These are phyloP conservation scores for Tetrapisispora pingtungensis DNA, from an alignment of 805 yeast species.

Conservation along the genomic window DNA sequence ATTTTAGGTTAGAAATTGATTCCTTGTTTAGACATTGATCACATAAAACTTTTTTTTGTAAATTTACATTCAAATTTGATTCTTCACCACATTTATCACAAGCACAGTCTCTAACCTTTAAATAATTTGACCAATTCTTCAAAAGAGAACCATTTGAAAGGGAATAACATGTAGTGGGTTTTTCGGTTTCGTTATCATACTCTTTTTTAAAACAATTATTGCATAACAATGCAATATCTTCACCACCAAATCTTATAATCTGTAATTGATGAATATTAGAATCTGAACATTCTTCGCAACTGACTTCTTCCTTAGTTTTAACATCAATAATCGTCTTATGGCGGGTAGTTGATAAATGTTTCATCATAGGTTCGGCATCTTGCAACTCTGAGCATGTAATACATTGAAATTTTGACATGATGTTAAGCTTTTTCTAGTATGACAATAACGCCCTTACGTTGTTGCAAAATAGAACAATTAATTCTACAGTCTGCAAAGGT, in stretches of 20 bases:
- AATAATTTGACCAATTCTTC: conserved; percentile 37
- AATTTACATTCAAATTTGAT: conserved; percentile 31
- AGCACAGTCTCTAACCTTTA: conserved; percentile 40
- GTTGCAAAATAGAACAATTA: too few relatives aligned
- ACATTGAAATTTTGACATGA: conserved; percentile 31
- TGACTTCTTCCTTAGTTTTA: conserved; percentile 33
- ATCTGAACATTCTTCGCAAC: conserved; percentile 49
- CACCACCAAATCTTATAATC: conserved; percentile 44
- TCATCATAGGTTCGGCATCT: conserved; percentile 35
- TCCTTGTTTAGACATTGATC: conserved; percentile 31
- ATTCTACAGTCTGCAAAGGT: too few relatives aligned
- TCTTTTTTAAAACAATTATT: conserved; percentile 35
- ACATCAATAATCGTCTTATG: conserved; percentile 38
- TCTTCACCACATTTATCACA: conserved; percentile 40
- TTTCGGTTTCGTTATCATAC: conserved; percentile 22
- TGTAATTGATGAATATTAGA: conserved; percentile 43
- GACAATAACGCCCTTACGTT: background rate
- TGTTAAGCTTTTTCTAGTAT: background rate
- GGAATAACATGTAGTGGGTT: conserved; percentile 41
- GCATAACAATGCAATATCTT: conserved; percentile 44
- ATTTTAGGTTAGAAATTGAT: conserved; percentile 2
- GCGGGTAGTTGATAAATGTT: conserved; percentile 43
- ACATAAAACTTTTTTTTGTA: conserved; percentile 32
- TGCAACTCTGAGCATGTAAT: conserved; percentile 34
- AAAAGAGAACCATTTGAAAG: conserved; percentile 48